These are phyloP conservation scores for Elongisporangium anandrum DNA, from an alignment of 352 stramenopile genomes.

Conservation along the genomic window DNA sequence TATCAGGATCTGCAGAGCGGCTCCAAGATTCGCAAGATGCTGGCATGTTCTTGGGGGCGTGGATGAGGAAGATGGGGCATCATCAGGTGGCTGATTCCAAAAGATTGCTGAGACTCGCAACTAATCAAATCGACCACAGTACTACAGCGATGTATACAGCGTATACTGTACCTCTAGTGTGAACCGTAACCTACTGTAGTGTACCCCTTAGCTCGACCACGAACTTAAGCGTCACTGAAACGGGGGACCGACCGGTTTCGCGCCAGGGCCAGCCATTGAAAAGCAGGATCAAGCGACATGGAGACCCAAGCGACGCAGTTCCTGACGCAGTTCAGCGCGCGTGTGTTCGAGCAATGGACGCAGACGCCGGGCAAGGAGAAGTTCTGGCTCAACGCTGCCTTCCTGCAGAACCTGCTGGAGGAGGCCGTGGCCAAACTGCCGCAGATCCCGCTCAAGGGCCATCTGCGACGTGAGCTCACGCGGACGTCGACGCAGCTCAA, in stretches of 20 bases:
- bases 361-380: slow-evolving; percentile 19
- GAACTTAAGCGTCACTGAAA: too few relatives aligned
- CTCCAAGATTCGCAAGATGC: neutral
- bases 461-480: slow-evolving; percentile 35
- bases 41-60: neutral
- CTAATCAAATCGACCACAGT: too few relatives aligned
- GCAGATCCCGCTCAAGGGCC: slow-evolving; percentile 33
- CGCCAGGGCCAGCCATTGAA: too few relatives aligned
- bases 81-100: too few relatives aligned
- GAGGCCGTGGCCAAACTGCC: slow-evolving; percentile 61
- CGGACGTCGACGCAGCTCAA: slow-evolving; percentile 20
- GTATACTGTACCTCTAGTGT: too few relatives aligned
- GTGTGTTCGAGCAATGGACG: slow-evolving; percentile 55
- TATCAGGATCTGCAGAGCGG: neutral
- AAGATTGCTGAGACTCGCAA: too few relatives aligned
- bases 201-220: too few relatives aligned
- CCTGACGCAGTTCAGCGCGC: slow-evolving; percentile 47
- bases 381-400: slow-evolving; percentile 46
- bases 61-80: neutral
- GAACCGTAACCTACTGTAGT: too few relatives aligned
- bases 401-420: slow-evolving; percentile 40
- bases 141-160: too few relatives aligned
- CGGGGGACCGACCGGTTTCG: too few relatives aligned
- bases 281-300: slow-evolving; percentile 13
- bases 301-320: slow-evolving; percentile 48